Conservation (phyloP, 2,329 filamentous ascomycete genomes). For the Pseudogymnoascus sp. region DNA sequence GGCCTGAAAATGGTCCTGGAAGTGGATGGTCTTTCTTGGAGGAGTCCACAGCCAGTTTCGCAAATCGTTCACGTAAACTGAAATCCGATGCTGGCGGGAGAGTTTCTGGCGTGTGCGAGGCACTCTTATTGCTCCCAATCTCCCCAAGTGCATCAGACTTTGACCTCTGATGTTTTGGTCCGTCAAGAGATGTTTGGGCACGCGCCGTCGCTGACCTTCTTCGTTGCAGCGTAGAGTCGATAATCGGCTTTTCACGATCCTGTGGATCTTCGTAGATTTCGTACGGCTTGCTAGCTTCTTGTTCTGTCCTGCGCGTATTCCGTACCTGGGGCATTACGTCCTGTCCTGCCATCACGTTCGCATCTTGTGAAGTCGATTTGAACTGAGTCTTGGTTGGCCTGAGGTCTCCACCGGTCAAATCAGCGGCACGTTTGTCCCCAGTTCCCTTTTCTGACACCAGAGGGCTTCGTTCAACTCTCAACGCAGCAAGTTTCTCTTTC, state of each 20-base stretch:
- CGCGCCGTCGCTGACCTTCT: neutral
- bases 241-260: neutral
- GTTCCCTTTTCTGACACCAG: neutral
- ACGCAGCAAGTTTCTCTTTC: constrained; percentile 27
- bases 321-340: neutral
- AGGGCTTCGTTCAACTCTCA: neutral
- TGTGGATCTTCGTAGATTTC: constrained; percentile 9
- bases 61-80: constrained; percentile 7
- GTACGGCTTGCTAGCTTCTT: neutral
- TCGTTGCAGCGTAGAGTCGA: neutral
- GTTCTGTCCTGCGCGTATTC: neutral
- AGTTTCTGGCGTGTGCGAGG: neutral
- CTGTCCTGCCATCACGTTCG: neutral
- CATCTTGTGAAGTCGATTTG: neutral
- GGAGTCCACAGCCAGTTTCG: constrained; percentile 4
- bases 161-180: neutral
- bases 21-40: neutral
- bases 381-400: neutral
- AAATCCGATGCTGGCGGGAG: neutral
- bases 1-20: neutral
- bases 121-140: constrained; percentile 5
- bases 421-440: neutral
- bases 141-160: constrained; percentile 6
- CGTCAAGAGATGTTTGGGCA: neutral
- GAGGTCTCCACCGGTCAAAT: neutral